A percentile compares a stretch with the other conserved stretches of the same genome.
Evolutionary conservation across 179 eudicot species (phyloP).

Genomic region (Spergularia azorica): DNA sequence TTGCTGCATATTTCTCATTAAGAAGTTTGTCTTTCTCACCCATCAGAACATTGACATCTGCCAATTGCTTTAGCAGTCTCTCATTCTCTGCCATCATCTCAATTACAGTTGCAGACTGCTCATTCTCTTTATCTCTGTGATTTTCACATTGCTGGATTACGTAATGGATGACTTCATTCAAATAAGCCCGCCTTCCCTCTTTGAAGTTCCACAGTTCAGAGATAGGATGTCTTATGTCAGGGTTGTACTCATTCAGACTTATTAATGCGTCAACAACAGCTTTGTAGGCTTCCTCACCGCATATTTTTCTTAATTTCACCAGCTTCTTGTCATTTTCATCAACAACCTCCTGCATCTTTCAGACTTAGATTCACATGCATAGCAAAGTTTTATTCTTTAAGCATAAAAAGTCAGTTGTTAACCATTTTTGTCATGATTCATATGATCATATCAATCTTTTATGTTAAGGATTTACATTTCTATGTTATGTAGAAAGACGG

Average conservation of each 20-base stretch:
- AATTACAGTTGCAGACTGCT: constrained; percentile 18
- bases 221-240: constrained; percentile 4
- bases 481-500: too few relatives aligned
- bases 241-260: constrained; percentile 7
- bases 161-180: constrained; percentile 25
- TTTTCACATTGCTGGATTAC: constrained; percentile 9
- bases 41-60: constrained; percentile 8
- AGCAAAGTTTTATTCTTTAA: neutral
- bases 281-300: constrained; percentile 23
- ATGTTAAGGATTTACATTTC: too few relatives aligned
- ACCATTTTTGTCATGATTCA: neutral
- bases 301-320: constrained; percentile 13
- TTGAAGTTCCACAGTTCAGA: constrained; percentile 27
- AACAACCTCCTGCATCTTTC: constrained; percentile 25
- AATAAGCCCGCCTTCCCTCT: constrained; percentile 23
- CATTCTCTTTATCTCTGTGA: constrained; percentile 16
- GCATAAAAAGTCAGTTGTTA: neutral
- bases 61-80: constrained; percentile 16
- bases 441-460: neutral
- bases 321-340: constrained; percentile 31
- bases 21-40: constrained; percentile 29
- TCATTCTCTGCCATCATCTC: constrained; percentile 24
- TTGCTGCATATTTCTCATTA: constrained; percentile 22
- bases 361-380: constrained; percentile 10
- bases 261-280: constrained; percentile 24